Evolutionary conservation across 495 filamentous ascomycete species (phyloP).

Genomic region (Daldinia bambusicola): DNA sequence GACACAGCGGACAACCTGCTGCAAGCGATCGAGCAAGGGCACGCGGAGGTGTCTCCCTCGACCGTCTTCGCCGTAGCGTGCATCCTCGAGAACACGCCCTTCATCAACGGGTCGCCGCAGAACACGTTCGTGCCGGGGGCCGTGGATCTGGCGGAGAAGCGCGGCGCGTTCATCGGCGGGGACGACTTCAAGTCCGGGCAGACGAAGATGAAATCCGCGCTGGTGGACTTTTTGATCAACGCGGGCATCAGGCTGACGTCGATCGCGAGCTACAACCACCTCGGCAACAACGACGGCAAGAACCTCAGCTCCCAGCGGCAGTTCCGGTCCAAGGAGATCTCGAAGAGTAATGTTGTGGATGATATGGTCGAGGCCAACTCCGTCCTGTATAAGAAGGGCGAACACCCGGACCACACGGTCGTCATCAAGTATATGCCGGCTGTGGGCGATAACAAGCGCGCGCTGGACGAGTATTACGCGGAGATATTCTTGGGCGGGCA

Average conservation of each 20-base stretch:
- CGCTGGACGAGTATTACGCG: conserved; percentile 97
- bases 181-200: conserved; percentile 99
- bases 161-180: conserved; percentile 91
- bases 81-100: conserved; percentile 88
- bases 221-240: conserved; percentile 98
- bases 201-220: conserved; percentile 99
- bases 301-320: conserved; percentile 97
- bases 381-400: conserved; percentile 86
- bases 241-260: conserved; percentile 99
- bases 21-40: conserved; percentile 83
- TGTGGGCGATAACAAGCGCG: conserved; percentile 98
- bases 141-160: conserved; percentile 88
- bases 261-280: conserved; percentile 99
- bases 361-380: conserved; percentile 98
- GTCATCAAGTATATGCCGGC: conserved; percentile 99
- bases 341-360: conserved; percentile 98
- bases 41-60: conserved; percentile 90
- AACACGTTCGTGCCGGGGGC: conserved; percentile 98
- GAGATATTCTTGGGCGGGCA: conserved; percentile 99
- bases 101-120: conserved; percentile 99
- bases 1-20: conserved; percentile 96
- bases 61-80: conserved; percentile 95
- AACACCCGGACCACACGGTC: conserved; percentile 89
- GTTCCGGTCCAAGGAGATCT: conserved; percentile 99
- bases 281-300: conserved; percentile 99